Conservation (phyloP, 1,139 yeast species). For the Taiozyma sp. region DNA sequence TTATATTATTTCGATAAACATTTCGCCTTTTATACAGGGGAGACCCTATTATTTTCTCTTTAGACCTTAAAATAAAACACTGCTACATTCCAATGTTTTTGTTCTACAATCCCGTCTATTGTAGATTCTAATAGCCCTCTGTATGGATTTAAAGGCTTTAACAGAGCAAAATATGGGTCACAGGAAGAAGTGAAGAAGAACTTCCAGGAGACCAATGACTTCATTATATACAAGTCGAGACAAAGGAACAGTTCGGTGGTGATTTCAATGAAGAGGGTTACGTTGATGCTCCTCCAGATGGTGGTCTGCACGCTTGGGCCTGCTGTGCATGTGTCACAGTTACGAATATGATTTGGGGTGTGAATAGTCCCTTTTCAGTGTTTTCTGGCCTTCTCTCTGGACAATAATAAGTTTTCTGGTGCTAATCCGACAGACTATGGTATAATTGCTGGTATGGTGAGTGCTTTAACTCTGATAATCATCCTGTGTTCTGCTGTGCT, state of each 20-base stretch:
- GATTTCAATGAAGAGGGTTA: slow-evolving; percentile 29
- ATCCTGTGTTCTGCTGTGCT: slow-evolving; percentile 34
- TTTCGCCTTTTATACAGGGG: neutral
- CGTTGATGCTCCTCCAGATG: slow-evolving; percentile 45
- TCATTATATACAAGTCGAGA: neutral
- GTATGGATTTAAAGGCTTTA: neutral
- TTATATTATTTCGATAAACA: neutral
- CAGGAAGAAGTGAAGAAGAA: neutral
- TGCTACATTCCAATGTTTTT: no score
- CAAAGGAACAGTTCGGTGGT: slow-evolving; percentile 17
- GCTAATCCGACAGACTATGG: slow-evolving; percentile 53
- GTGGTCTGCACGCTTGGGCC: slow-evolving; percentile 57
- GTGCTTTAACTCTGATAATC: slow-evolving; percentile 40
- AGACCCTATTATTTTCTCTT: neutral
- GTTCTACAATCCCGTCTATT: no score
- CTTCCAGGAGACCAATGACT: neutral
- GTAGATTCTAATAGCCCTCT: neutral
- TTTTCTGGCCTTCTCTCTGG: slow-evolving; percentile 48
- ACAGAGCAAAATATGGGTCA: neutral
- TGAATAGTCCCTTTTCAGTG: slow-evolving; percentile 55
- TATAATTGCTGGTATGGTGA: slow-evolving; percentile 53
- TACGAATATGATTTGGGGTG: slow-evolving; percentile 54
- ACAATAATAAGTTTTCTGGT: slow-evolving; percentile 39
- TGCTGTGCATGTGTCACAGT: slow-evolving; percentile 45
- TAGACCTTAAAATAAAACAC: no score